Percentiles rank a stretch among this genome's conserved stretches.
Evolutionary conservation across 2,329 filamentous ascomycete genomes (phyloP).

Genomic region (Pseudogymnoascus sp.): DNA sequence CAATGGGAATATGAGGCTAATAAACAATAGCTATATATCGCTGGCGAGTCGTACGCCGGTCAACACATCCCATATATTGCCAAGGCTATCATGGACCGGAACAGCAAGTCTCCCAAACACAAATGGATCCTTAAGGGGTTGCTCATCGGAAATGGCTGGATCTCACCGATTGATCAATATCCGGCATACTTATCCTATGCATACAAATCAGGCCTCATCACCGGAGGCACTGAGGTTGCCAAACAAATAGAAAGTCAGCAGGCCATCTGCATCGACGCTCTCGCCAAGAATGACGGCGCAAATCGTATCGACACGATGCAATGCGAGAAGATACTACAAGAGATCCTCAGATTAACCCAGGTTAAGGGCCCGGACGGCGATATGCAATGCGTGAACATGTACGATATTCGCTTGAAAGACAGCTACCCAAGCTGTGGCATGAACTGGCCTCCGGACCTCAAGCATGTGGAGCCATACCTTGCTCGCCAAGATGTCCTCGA

Average conservation of each 20-base stretch:
- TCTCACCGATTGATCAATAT: constrained; percentile 85
- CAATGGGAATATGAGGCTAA: neutral
- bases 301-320: constrained; percentile 56
- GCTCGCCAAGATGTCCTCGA: constrained; percentile 67
- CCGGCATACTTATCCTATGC: constrained; percentile 75
- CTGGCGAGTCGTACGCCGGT: constrained; percentile 93
- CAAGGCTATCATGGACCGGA: constrained; percentile 80
- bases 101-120: constrained; percentile 49
- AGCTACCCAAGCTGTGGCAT: constrained; percentile 79
- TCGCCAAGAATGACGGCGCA: constrained; percentile 50
- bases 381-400: constrained; percentile 77
- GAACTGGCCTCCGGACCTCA: constrained; percentile 93
- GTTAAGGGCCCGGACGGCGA: constrained; percentile 44
- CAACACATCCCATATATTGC: constrained; percentile 97
- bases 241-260: constrained; percentile 61
- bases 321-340: constrained; percentile 71
- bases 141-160: constrained; percentile 96
- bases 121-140: constrained; percentile 75
- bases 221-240: constrained; percentile 55
- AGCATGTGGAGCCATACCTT: constrained; percentile 71
- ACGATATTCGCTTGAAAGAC: constrained; percentile 83
- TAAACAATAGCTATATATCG: constrained; percentile 67
- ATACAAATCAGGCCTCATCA: constrained; percentile 65
- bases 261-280: constrained; percentile 53
- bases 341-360: constrained; percentile 60